Evolutionary conservation across 148 eudicot species (phyloP), one percentile per base, ranked within the genome.

Genomic region (Agrostemma githago): DNA sequence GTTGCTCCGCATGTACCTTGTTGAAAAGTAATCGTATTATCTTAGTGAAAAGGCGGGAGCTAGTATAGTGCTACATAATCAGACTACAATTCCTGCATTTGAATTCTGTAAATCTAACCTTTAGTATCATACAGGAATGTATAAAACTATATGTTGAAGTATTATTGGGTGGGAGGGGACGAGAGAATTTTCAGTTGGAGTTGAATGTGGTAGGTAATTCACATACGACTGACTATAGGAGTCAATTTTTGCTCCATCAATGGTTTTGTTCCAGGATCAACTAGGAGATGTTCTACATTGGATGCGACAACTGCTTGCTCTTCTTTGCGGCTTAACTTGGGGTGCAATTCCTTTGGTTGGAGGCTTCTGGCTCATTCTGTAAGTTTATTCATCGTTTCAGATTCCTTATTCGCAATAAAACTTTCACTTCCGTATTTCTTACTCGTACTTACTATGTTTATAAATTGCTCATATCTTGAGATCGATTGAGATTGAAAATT

Each of bases 311-410:
- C 84, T 78, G 15, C 76, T 86, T 74, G 96, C 87, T 46, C 89
- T 95, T 70, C 60, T 92, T 46, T 92, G 89, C 73, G 99, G 99
- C 40, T 80, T 92, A 75, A 74, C 88, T 62, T 95, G 92, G 88
- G 98, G 98, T 75, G 90, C 96, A 54, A 85, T 95, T 81, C 98
- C 98, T 73, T 85, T 95, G 83, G 91, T 90, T 41, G 98, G 98
- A 34, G 98, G 98, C 81, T 69, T 95, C 68, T 95, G 98, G 98
- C 81, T 95, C 77, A 61, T 95, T 64, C 62, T 87, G 98, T 95
- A 87, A 92, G 98, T 85, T 77, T 58, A 51, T 71, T 2, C 14
- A 67, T 75, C 39, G 5, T 5, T n/a, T 41, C 54, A 42, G 53
- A 6, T 37, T 53, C 41, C 0, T 68, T 54, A 21, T 7, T 34